A percentile compares a stretch with the other conserved stretches of the same genome.
Evolutionary conservation across 2,329 filamentous ascomycete genomes (phyloP).

Genomic region (Aspergillus viridinutans): DNA sequence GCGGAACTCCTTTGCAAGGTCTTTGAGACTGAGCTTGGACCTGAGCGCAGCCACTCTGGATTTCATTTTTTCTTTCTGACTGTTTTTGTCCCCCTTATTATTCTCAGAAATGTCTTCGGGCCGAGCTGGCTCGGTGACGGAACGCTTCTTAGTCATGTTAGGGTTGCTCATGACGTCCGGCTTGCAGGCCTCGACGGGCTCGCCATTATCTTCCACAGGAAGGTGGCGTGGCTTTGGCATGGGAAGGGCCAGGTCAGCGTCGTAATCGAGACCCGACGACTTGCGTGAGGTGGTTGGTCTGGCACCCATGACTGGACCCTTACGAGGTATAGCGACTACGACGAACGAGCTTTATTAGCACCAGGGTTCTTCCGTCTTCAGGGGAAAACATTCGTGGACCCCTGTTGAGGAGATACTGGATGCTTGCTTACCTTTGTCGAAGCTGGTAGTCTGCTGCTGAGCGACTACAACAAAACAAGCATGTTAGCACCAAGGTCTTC

Average conservation of each 20-base stretch:
- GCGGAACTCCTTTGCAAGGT: constrained; percentile 23
- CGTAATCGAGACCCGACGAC: constrained; percentile 21
- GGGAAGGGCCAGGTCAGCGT: constrained; percentile 23
- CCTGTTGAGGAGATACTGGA: neutral
- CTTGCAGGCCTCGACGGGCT: neutral
- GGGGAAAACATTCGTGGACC: neutral
- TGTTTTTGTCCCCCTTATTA: constrained; percentile 1
- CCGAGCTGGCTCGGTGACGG: constrained; percentile 11
- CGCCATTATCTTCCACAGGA: constrained; percentile 1
- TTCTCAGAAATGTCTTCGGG: neutral
- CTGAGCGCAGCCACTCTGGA: constrained; percentile 23
- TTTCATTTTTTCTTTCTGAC: constrained; percentile 15
- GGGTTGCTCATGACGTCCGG: constrained; percentile 2
- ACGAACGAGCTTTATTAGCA: neutral
- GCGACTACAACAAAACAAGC: too few species aligned
- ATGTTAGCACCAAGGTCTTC: too few species aligned
- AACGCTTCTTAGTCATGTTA: constrained; percentile 12
- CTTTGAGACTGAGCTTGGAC: constrained; percentile 29
- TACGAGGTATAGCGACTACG: constrained; percentile 2
- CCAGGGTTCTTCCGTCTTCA: neutral
- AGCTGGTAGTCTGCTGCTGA: constrained; percentile 1
- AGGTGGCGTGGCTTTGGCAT: constrained; percentile 24
- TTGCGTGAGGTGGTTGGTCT: constrained; percentile 13
- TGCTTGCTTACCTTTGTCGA: constrained; percentile 7
- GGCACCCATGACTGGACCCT: constrained; percentile 1